These are phyloP conservation scores for Bacterosira constricta DNA, from an alignment of 108 stramenopile species.

Conservation along the genomic window DNA sequence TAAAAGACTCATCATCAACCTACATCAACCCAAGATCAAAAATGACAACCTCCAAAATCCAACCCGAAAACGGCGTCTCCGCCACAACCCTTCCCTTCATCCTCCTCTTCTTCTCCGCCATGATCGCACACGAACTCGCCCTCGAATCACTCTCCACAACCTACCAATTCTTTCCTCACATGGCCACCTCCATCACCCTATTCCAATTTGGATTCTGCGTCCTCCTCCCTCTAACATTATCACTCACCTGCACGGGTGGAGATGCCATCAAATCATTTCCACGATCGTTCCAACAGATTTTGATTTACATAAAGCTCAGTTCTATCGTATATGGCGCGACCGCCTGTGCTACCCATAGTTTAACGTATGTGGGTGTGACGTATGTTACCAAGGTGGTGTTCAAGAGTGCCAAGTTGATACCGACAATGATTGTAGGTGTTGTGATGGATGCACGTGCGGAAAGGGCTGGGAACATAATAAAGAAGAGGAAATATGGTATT, in stretches of 20 bases:
- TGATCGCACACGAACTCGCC: constrained; percentile 68
- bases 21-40: no score
- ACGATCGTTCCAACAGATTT: constrained; percentile 29
- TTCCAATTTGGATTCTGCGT: constrained; percentile 75
- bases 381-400: constrained; percentile 80
- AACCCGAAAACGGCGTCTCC: neutral
- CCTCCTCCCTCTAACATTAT: constrained; percentile 50
- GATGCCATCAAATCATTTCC: constrained; percentile 54
- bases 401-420: constrained; percentile 67
- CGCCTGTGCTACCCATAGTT: constrained; percentile 54
- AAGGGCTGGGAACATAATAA: constrained; percentile 26
- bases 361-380: constrained; percentile 57
- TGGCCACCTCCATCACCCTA: constrained; percentile 58
- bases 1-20: no score
- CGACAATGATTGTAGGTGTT: constrained; percentile 69
- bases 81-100: constrained; percentile 34
- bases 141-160: constrained; percentile 58
- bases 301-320: constrained; percentile 55
- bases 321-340: constrained; percentile 68
- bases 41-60: neutral
- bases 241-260: constrained; percentile 33
- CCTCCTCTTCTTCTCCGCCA: constrained; percentile 53
- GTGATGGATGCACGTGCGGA: constrained; percentile 42
- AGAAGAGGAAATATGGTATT: constrained; percentile 43
- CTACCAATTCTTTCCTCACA: constrained; percentile 50